Evolutionary conservation across 2,329 filamentous ascomycete genomes (phyloP), one percentile per base, ranked within the genome.

Genomic region (Neofusicoccum laricinum): DNA sequence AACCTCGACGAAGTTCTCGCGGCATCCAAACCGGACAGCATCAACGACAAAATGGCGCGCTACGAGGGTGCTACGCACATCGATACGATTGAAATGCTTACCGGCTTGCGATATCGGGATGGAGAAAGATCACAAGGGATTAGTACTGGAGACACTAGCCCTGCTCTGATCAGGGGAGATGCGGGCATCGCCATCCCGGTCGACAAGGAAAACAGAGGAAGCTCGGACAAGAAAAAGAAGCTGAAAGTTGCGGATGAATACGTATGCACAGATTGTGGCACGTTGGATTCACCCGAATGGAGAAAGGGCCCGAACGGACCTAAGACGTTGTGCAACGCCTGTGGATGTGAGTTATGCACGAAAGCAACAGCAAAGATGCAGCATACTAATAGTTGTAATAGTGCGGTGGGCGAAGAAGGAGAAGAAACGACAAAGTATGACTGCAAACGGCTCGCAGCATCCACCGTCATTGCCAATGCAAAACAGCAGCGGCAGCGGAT

Each of bases 271-370:
- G 94, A 97, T 76, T 98, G 94, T 78, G 93, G 94, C 82, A 97
- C 92, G 0, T 84, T 96, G 45, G 93, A 97, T 73, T 96, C 92
- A 15, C 94, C 94, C 0, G 94, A 98, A 80, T 98, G 94, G 94
- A 85, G 94, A 67, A 97, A 97, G 76, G 94, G 94, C 0, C 94
- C 94, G 0, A 92, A 87, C 67, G 94, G 94, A 2, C 93, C 93
- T 1, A 97, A 98, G 78, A 97, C 94, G 8, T 80, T 98, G 12
- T 98, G 94, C 78, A 98, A 98, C 79, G 94, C 94, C 7, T 98
- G 94, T 74, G 94, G 94, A 88, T 91, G 85, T 85, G 71, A 79
- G 83, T 81, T 15, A 62, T 63, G 6, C 21, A 48, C 3, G 46
- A 6, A 25, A 48, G 21, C 11, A 36, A 59, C 34, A n/a, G 11